A percentile compares a stretch with the other conserved stretches of the same genome.
These are phyloP conservation scores for Paspalum notatum DNA, from an alignment of 176 grass and related monocot species.

Conservation along the genomic window DNA sequence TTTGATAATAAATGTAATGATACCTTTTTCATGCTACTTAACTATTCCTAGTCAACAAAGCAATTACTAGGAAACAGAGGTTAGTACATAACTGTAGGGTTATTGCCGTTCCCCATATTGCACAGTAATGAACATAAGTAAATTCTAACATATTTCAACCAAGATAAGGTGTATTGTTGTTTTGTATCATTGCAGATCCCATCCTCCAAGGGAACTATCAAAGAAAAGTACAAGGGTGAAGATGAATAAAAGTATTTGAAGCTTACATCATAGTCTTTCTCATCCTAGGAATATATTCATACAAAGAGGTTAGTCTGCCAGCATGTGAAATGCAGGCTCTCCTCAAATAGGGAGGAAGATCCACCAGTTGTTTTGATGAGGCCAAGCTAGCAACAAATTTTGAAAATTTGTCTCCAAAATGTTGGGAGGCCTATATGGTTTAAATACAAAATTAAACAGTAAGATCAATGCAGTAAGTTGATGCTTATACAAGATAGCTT, in stretches of 20 bases:
- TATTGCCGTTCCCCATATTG: not conserved
- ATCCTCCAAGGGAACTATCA: not conserved
- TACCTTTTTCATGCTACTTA: too few species aligned
- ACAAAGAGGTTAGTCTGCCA: conserved; percentile 76
- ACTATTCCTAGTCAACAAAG: too few species aligned
- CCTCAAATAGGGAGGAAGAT: conserved; percentile 84
- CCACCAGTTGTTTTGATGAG: conserved; percentile 54
- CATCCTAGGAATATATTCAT: conserved; percentile 92
- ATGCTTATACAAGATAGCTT: conserved; percentile 11
- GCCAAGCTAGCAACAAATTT: conserved; percentile 73
- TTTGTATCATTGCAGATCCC: not conserved
- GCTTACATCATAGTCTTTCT: conserved; percentile 80
- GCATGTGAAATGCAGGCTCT: conserved; percentile 85
- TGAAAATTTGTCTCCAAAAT: conserved; percentile 95
- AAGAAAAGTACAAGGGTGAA: conserved; percentile 6
- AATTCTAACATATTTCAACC: conserved; percentile 12
- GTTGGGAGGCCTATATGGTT: conserved; percentile 81
- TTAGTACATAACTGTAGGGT: not conserved
- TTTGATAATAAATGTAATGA: too few species aligned
- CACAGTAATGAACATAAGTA: not conserved
- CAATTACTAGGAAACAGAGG: too few species aligned
- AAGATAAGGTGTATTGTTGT: not conserved
- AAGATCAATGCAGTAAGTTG: not conserved
- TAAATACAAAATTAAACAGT: conserved; percentile 19
- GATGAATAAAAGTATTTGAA: conserved; percentile 37